Percentiles rank a stretch among this genome's conserved stretches.
phyloP scores from a whole-genome alignment of 73 alveolate genomes.

The Urostyla sp. region DNA sequence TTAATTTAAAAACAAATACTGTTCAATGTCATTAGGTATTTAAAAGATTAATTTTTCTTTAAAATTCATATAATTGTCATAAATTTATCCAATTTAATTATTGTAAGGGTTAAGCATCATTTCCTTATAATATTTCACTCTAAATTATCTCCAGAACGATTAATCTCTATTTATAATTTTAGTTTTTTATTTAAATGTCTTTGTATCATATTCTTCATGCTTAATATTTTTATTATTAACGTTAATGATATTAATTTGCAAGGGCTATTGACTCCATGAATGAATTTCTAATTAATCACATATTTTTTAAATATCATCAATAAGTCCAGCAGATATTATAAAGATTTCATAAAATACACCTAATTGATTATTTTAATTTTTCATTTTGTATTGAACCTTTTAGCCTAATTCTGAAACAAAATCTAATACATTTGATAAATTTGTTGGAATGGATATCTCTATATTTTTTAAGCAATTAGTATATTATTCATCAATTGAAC shows the following conservation, averaged over 20 bases:
- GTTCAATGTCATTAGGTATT: slow-evolving; percentile 45
- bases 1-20: slow-evolving; percentile 21
- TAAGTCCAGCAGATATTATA: slow-evolving; percentile 51
- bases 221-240: slow-evolving; percentile 3
- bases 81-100: not conserved
- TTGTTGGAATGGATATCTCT: slow-evolving; percentile 40
- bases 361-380: slow-evolving; percentile 18
- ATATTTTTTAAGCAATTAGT: slow-evolving; percentile 18
- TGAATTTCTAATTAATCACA: not conserved
- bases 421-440: not conserved
- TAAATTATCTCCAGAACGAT: slow-evolving; percentile 24
- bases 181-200: slow-evolving; percentile 31
- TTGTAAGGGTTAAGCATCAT: not conserved
- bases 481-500: slow-evolving; percentile 29
- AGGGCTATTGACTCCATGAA: slow-evolving; percentile 25
- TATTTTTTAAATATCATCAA: slow-evolving; percentile 33
- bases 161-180: slow-evolving; percentile 7
- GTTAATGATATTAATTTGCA: slow-evolving; percentile 20
- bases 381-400: slow-evolving; percentile 11
- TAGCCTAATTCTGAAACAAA: slow-evolving; percentile 14
- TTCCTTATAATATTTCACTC: slow-evolving; percentile 38
- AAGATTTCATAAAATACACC: slow-evolving; percentile 34
- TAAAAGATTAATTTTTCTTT: slow-evolving; percentile 34
- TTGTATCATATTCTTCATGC: slow-evolving; percentile 42
- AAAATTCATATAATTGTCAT: not conserved